These are phyloP conservation scores for Epichloe coenophiala DNA, from an alignment of 2,329 filamentous ascomycete genomes.

Conservation along the genomic window DNA sequence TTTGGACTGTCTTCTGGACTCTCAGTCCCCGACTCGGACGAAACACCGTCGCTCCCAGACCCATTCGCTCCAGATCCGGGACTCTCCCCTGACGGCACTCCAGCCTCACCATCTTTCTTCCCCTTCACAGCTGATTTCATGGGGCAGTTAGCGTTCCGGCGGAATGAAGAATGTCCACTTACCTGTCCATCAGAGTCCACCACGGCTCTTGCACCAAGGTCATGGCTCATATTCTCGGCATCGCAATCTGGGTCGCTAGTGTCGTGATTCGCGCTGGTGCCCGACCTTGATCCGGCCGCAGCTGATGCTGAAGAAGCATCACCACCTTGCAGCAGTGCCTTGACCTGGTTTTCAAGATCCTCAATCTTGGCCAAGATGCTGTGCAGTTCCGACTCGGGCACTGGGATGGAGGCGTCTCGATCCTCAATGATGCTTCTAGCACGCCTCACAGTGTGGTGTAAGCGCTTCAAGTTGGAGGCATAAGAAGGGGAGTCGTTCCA, in stretches of 20 bases:
- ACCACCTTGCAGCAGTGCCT: constrained; percentile 10
- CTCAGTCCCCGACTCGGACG: neutral
- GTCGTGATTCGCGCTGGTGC: neutral
- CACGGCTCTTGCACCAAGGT: constrained; percentile 6
- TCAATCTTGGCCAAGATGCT: constrained; percentile 17
- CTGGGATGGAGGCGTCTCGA: constrained; percentile 12
- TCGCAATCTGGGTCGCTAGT: constrained; percentile 4
- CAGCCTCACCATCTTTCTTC: neutral
- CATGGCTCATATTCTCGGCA: constrained; percentile 8
- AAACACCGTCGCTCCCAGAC: neutral
- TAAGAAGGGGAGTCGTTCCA: constrained; percentile 5
- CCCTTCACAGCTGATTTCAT: constrained; percentile 8
- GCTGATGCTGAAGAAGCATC: neutral
- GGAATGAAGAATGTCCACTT: constrained; percentile 12
- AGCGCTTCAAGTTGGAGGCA: constrained; percentile 5
- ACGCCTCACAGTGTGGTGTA: constrained; percentile 8
- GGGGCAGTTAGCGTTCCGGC: constrained; percentile 15
- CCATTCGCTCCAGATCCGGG: neutral
- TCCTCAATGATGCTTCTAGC: constrained; percentile 14
- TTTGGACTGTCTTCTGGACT: too few species aligned
- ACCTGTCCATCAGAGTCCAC: constrained; percentile 9
- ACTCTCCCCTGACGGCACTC: neutral
- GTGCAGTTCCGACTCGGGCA: constrained; percentile 12
- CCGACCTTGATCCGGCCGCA: neutral
- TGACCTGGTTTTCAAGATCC: constrained; percentile 15